Conservation (phyloP, 306 rosid genomes). For the Oemleria cerasiformis region DNA sequence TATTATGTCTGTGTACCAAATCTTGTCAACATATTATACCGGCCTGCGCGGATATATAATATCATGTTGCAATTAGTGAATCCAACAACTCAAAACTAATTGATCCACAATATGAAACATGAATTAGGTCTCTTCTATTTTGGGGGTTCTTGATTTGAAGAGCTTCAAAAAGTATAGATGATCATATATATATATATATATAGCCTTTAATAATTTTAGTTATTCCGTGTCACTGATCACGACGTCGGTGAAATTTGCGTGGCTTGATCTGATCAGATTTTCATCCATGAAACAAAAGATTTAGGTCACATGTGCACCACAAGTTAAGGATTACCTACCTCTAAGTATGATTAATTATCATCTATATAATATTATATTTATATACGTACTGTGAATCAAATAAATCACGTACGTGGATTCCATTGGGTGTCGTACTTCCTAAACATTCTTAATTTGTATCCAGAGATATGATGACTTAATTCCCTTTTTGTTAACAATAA, state of each 20-base stretch:
- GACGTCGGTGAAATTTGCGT: slow-evolving; percentile 7
- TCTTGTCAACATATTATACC: no score
- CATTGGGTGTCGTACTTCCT: not conserved
- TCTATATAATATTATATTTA: not conserved
- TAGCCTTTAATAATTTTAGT: not conserved
- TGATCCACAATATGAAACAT: not conserved
- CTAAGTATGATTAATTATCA: not conserved
- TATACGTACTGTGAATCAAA: no score
- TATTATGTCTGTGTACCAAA: no score
- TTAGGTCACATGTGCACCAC: slow-evolving; percentile 5
- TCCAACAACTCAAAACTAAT: no score
- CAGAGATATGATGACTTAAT: not conserved
- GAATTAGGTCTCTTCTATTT: not conserved
- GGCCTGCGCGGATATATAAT: no score
- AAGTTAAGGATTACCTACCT: not conserved
- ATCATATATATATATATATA: not conserved
- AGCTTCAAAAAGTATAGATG: not conserved
- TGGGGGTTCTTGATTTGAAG: not conserved
- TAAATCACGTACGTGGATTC: not conserved
- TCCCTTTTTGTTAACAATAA: not conserved
- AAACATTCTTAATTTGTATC: not conserved
- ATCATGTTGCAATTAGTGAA: no score
- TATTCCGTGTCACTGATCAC: slow-evolving; percentile 1
- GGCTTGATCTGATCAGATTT: slow-evolving; percentile 16
- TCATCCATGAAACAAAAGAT: slow-evolving; percentile 12